Conservation (phyloP, 1,139 yeast genomes). For the Yamadazyma atlantica region DNA sequence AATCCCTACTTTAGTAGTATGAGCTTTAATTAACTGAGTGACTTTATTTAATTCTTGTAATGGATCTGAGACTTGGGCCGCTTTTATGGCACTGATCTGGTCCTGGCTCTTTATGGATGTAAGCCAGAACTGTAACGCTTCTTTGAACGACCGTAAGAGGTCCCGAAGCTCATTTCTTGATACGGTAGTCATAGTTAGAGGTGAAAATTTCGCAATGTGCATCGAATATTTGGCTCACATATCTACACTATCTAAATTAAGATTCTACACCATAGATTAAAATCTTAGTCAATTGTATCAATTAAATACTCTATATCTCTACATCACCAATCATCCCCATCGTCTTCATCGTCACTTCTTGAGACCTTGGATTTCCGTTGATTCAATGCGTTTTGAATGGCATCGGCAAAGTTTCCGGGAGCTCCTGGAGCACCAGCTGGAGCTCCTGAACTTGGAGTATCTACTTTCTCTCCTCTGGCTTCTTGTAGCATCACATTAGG, state of each 20-base stretch:
- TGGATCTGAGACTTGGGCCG: conserved; percentile 45
- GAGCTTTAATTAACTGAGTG: conserved; percentile 65
- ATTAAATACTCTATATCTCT: not conserved
- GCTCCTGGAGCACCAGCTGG: conserved; percentile 36
- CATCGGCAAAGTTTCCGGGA: conserved; percentile 75
- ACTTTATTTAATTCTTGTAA: conserved; percentile 59
- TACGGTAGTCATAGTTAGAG: conserved; percentile 12
- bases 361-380: conserved; percentile 82
- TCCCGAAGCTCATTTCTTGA: conserved; percentile 22
- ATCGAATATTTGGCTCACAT: no score
- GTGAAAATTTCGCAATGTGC: conserved; percentile 1
- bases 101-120: conserved; percentile 15
- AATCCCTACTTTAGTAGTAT: conserved; percentile 76
- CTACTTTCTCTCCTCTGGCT: conserved; percentile 58
- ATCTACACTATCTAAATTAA: no score
- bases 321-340: conserved; percentile 45
- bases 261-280: no score
- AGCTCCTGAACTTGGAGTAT: conserved; percentile 24
- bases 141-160: conserved; percentile 32
- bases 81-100: conserved; percentile 18
- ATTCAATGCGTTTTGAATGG: conserved; percentile 81
- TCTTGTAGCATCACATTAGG: conserved; percentile 75
- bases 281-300: no score
- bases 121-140: conserved; percentile 36
- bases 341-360: conserved; percentile 83